A percentile compares a stretch with the other conserved stretches of the same genome.
Evolutionary conservation across 129 eudicot genomes (phyloP).

Genomic region (Rutidosis leptorrhynchoides): DNA sequence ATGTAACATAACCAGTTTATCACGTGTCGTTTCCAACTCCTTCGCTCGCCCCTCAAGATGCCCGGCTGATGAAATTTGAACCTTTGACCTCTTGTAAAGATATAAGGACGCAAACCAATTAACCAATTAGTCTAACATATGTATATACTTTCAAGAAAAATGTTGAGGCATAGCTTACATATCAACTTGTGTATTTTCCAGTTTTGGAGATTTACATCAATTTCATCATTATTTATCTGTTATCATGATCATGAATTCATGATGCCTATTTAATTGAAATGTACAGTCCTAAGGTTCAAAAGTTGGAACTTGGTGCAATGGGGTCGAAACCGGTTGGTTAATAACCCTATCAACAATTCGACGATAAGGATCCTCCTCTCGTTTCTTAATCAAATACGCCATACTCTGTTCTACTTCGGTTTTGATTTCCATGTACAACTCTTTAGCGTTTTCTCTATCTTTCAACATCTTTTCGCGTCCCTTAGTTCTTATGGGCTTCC

Average conservation of each 20-base stretch:
- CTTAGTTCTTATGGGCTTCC: conserved; percentile 73
- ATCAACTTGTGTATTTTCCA: neutral
- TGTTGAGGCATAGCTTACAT: neutral
- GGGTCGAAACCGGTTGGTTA: conserved; percentile 44
- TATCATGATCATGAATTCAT: neutral
- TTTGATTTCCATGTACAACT: conserved; percentile 68
- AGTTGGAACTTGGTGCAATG: conserved; percentile 59
- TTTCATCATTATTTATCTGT: conserved; percentile 3
- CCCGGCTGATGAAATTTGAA: too few relatives aligned
- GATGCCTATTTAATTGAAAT: neutral
- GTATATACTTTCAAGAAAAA: neutral
- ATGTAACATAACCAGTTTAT: too few relatives aligned
- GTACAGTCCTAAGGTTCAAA: conserved; percentile 56
- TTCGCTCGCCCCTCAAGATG: too few relatives aligned
- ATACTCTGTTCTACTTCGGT: conserved; percentile 66
- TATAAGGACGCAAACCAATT: too few relatives aligned
- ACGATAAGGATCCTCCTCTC: conserved; percentile 88
- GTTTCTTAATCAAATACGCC: conserved; percentile 67
- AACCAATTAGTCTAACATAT: too few relatives aligned
- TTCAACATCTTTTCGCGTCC: conserved; percentile 59
- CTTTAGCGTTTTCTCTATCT: conserved; percentile 63
- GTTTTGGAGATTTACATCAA: conserved; percentile 10
- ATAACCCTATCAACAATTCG: conserved; percentile 48
- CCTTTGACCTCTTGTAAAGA: too few relatives aligned
- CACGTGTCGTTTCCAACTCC: too few relatives aligned